Evolutionary conservation across 2,329 filamentous ascomycete species (phyloP).

Genomic region (Hymenoscyphus repandus): DNA sequence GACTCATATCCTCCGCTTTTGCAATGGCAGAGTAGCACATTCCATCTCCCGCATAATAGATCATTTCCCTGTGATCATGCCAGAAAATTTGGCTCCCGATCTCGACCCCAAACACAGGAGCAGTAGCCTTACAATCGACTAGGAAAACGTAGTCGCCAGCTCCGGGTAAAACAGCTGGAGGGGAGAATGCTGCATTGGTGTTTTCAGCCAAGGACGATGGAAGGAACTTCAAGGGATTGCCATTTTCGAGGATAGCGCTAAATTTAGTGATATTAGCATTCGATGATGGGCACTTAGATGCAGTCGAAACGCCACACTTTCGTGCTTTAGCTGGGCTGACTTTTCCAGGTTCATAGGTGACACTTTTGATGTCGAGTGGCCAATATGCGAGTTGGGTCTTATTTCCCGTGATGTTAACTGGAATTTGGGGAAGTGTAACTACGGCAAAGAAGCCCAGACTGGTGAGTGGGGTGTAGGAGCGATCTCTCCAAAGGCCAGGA

Average conservation of each 20-base stretch:
- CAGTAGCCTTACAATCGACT: background rate
- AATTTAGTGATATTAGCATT: background rate
- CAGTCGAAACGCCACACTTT: no score
- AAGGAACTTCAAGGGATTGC: background rate
- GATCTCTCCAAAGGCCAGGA: background rate
- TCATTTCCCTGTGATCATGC: background rate
- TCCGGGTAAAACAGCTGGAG: background rate
- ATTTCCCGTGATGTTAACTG: background rate
- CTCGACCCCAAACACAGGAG: background rate
- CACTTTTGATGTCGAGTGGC: background rate
- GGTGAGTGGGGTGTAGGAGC: background rate
- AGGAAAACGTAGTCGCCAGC: background rate
- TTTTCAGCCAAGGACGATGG: background rate
- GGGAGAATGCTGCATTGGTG: background rate
- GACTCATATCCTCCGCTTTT: background rate
- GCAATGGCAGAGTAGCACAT: background rate
- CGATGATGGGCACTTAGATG: background rate
- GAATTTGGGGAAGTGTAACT: background rate
- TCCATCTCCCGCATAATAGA: background rate
- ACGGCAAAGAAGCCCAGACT: background rate
- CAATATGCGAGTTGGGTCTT: background rate
- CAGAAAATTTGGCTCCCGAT: background rate
- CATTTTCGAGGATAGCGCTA: background rate
- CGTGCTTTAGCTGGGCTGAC: no score
- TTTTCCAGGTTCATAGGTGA: no score